Evolutionary conservation across 768 basidiomycete genomes (phyloP), one percentile per base, ranked within the genome.

Genomic region (Serendipita vermifera): DNA sequence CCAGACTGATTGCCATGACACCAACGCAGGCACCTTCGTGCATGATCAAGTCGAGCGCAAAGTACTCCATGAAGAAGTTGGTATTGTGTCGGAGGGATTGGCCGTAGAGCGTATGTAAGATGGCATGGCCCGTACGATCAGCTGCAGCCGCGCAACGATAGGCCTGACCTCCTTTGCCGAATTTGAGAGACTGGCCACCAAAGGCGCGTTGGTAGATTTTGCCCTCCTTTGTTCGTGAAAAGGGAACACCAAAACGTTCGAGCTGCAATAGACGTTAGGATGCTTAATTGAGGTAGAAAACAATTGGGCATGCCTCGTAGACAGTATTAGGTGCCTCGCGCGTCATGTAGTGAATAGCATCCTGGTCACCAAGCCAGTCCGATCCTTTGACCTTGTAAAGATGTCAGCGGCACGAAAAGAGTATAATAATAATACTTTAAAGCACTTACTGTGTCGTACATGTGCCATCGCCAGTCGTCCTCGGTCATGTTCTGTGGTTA

Each of bases 51-150:
- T 99, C 96, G 57, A 94, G 80, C n/a, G 94, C 96, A 69, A 99
- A 98, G 72, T 94, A 99, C 70, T 99, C 96, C 70, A 99, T 98
- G 76, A 99, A 99, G 73, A 97, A 99, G 73, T 98, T 94, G 69
- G 96, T 98, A 77, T 98, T 84, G 77, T 99, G 96, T 58, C 91
- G 85, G 59, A 99, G 81, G 58, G 94, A 98, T 75, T 99, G 96
- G 63, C 96, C 96, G 65, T 99, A 99, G 56, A 99, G 87, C 6
- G 94, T 97, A 76, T 99, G 96, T 39, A 99, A 81, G 66, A 99
- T 81, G 20, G 96, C 96, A 66, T 99, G 96, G 26, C 96, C 96
- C 5, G 96, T 99, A 69, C 96, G 88, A 70, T 99, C 96, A 57
- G 96, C 96, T 3, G 94, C 94, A 55, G 96, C 92, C 54, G 96